These are phyloP conservation scores for Torulaspora gathmanii DNA, from an alignment of 805 yeast genomes.

Conservation along the genomic window DNA sequence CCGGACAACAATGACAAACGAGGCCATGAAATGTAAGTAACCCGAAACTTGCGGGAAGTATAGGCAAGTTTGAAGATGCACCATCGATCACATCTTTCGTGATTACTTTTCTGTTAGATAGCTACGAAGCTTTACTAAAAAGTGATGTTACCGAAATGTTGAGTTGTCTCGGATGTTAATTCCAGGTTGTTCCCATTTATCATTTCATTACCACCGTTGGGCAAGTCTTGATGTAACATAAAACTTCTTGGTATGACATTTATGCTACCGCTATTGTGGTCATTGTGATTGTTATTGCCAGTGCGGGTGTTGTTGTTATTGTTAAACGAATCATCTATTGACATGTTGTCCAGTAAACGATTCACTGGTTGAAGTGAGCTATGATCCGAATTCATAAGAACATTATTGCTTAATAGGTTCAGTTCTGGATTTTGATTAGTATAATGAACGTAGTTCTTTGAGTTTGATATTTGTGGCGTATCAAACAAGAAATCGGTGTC, in stretches of 20 bases:
- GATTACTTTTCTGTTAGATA: conserved; percentile 4
- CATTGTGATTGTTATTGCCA: neutral
- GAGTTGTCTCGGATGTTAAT: conserved; percentile 8
- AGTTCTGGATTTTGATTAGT: conserved; percentile 7
- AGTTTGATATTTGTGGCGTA: neutral
- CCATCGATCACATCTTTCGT: neutral
- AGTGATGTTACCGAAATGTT: conserved; percentile 17
- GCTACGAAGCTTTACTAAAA: conserved; percentile 9
- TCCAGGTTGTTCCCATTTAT: conserved; percentile 6
- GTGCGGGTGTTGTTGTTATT: conserved; percentile 6
- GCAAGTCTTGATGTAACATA: conserved; percentile 10
- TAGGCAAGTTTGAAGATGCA: no score
- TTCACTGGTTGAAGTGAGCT: conserved; percentile 16
- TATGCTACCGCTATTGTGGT: neutral
- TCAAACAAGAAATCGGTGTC: conserved; percentile 2
- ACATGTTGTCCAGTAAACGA: conserved; percentile 21
- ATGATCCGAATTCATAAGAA: conserved; percentile 7
- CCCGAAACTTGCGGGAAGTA: neutral
- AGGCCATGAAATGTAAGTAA: neutral
- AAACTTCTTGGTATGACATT: conserved; percentile 25
- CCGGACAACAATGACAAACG: neutral
- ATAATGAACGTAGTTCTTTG: conserved; percentile 6
- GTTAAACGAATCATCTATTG: conserved; percentile 22
- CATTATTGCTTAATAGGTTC: conserved; percentile 4
- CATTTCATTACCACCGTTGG: conserved; percentile 3